Percentiles rank a stretch among this genome's conserved stretches.
Evolutionary conservation across 208 protist species (phyloP).

Genomic region (Acanthamoeba royreba): DNA sequence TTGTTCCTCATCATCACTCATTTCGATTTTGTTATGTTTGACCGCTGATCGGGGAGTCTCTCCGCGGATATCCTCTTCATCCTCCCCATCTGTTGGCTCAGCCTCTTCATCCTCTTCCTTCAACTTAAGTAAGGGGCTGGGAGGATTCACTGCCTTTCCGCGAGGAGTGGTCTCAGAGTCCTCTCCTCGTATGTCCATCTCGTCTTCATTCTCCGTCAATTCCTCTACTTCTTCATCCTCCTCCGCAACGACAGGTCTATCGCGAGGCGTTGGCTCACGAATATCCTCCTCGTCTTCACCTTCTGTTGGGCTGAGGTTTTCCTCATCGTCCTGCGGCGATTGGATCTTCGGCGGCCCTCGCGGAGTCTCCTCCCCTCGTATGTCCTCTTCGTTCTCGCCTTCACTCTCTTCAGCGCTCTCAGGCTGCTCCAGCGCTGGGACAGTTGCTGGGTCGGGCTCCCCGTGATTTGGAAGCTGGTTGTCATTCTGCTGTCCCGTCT

Average conservation of each 20-base stretch:
- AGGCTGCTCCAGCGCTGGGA: neutral
- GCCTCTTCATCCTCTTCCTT: neutral
- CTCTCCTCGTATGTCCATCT: neutral
- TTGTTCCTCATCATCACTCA: neutral
- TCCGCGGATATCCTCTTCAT: neutral
- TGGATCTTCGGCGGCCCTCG: neutral
- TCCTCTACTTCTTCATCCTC: neutral
- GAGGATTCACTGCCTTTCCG: neutral
- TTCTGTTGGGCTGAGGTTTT: neutral
- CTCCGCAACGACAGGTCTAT: neutral
- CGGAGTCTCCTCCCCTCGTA: neutral
- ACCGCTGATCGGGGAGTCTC: neutral
- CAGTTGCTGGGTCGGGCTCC: neutral
- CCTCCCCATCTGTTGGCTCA: neutral
- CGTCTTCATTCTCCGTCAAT: neutral
- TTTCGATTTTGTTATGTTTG: neutral
- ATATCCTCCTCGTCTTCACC: neutral
- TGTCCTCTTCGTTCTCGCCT: neutral
- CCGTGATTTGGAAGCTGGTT: too few relatives aligned
- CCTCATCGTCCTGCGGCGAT: neutral
- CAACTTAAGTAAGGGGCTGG: neutral
- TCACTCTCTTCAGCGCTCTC: neutral
- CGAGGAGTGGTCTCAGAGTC: neutral
- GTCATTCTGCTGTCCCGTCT: too few relatives aligned
- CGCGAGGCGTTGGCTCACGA: neutral